Conservation (phyloP, 2,329 filamentous ascomycete species). For the Chaetomiaceae sp. region DNA sequence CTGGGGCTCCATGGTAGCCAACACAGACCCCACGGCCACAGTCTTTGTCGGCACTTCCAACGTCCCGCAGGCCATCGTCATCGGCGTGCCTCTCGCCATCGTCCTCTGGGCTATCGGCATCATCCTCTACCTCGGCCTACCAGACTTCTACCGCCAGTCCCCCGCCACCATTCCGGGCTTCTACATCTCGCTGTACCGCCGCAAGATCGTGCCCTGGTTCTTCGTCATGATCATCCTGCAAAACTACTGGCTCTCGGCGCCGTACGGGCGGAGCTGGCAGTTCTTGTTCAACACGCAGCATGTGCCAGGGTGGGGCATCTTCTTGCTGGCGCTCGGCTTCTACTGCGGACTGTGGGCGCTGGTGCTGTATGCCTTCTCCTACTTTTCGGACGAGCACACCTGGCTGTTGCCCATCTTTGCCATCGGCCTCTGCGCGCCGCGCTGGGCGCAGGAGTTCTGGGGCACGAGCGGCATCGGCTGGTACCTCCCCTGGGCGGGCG, state of each 20-base stretch:
- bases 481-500: slow-evolving; percentile 60
- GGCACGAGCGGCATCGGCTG: slow-evolving; percentile 55
- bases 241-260: slow-evolving; percentile 63
- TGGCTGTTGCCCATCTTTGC: slow-evolving; percentile 67
- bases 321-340: slow-evolving; percentile 52
- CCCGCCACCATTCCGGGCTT: slow-evolving; percentile 62
- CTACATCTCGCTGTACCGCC: slow-evolving; percentile 56
- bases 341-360: slow-evolving; percentile 53
- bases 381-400: slow-evolving; percentile 55
- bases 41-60: slow-evolving; percentile 36
- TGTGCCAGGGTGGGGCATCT: slow-evolving; percentile 52
- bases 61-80: slow-evolving; percentile 36
- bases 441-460: slow-evolving; percentile 67
- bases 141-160: slow-evolving; percentile 61
- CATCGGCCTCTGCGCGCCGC: slow-evolving; percentile 60
- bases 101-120: slow-evolving; percentile 54
- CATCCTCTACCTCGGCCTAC: slow-evolving; percentile 57
- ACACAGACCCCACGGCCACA: slow-evolving; percentile 36
- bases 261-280: slow-evolving; percentile 63
- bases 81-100: slow-evolving; percentile 54
- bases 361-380: slow-evolving; percentile 48
- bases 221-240: slow-evolving; percentile 60
- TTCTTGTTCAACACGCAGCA: slow-evolving; percentile 58
- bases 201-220: slow-evolving; percentile 65
- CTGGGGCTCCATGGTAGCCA: slow-evolving; percentile 56